Evolutionary conservation across 345 rosid species (phyloP).

Genomic region (Luvunga scandens): DNA sequence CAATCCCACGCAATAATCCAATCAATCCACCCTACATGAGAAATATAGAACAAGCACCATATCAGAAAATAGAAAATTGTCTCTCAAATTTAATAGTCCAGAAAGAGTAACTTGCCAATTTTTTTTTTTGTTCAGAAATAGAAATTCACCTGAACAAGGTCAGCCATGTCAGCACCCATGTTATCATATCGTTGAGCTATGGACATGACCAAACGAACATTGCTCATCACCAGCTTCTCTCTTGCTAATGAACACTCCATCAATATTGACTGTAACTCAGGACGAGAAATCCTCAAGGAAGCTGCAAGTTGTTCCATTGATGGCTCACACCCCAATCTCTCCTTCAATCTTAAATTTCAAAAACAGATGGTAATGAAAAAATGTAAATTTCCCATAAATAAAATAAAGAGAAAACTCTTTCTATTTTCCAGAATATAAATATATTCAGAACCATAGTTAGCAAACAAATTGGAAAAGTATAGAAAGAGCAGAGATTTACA

Average conservation of each 20-base stretch:
- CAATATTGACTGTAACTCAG: constrained; percentile 62
- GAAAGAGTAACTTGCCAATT: background rate
- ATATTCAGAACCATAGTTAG: background rate
- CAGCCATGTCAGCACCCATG: constrained; percentile 94
- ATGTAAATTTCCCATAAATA: background rate
- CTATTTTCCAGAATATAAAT: background rate
- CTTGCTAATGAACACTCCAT: constrained; percentile 81
- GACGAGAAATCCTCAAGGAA: constrained; percentile 71
- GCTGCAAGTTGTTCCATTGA: constrained; percentile 80
- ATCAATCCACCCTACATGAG: constrained; percentile 84
- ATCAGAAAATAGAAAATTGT: background rate
- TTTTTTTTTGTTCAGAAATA: background rate
- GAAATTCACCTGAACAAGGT: constrained; percentile 83
- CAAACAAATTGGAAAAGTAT: background rate
- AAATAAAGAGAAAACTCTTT: background rate
- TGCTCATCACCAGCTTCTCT: constrained; percentile 95
- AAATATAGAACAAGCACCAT: background rate
- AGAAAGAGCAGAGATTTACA: background rate
- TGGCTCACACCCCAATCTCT: constrained; percentile 83
- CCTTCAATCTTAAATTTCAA: constrained; percentile 51
- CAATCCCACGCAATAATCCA: constrained; percentile 89
- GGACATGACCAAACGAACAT: constrained; percentile 93
- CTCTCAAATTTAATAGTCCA: background rate
- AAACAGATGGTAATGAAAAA: background rate
- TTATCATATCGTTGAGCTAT: constrained; percentile 88